A percentile compares a stretch with the other conserved stretches of the same genome.
These are phyloP conservation scores for Gaeumannomyces tritici DNA, from an alignment of 2,329 filamentous ascomycete species.

Conservation along the genomic window DNA sequence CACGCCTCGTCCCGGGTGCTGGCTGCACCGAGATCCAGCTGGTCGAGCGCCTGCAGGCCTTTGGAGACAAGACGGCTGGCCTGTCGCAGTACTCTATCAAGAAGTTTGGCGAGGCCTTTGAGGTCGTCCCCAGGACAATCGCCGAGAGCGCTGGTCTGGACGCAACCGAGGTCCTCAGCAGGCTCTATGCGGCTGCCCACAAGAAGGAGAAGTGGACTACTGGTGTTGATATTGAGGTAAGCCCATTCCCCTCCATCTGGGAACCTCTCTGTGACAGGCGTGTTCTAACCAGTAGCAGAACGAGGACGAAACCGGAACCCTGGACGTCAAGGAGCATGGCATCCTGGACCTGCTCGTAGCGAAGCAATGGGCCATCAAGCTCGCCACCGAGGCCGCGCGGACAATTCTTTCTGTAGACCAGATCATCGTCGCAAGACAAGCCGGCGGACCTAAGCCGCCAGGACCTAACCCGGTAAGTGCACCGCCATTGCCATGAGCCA, in stretches of 20 bases:
- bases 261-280: neutral
- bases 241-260: slow-evolving; percentile 9
- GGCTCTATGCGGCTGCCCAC: slow-evolving; percentile 87
- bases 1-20: slow-evolving; percentile 83
- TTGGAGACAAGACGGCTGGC: slow-evolving; percentile 86
- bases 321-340: slow-evolving; percentile 79
- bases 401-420: slow-evolving; percentile 96
- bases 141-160: slow-evolving; percentile 94
- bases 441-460: slow-evolving; percentile 92
- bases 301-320: slow-evolving; percentile 65
- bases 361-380: slow-evolving; percentile 95
- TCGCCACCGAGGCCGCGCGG: slow-evolving; percentile 88
- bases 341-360: slow-evolving; percentile 87
- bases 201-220: slow-evolving; percentile 79
- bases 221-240: slow-evolving; percentile 86
- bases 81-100: slow-evolving; percentile 93
- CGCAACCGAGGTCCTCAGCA: slow-evolving; percentile 90
- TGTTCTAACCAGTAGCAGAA: slow-evolving; percentile 37
- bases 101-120: slow-evolving; percentile 95
- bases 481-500: too few relatives aligned
- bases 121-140: slow-evolving; percentile 87
- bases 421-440: slow-evolving; percentile 96
- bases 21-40: slow-evolving; percentile 93
- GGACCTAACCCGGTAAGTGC: slow-evolving; percentile 68
- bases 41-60: slow-evolving; percentile 80